Percentiles rank a stretch among this genome's conserved stretches.
Evolutionary conservation across 306 rosid genomes (phyloP).

Genomic region (Begonia peltatifolia): DNA sequence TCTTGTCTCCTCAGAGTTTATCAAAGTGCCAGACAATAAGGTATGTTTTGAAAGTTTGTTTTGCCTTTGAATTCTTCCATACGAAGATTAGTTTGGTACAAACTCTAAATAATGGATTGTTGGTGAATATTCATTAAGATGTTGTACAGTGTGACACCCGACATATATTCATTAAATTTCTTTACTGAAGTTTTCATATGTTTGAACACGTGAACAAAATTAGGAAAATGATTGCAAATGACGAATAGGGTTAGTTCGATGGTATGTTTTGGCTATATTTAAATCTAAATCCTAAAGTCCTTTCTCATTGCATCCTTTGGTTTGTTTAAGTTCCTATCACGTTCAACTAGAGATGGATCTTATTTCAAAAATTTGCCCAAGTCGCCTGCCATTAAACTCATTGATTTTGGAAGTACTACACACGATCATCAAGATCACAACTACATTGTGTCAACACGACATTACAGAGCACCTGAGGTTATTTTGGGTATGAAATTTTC

Average conservation of each 20-base stretch:
- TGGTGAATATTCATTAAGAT: too few species aligned
- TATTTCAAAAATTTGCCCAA: constrained; percentile 34
- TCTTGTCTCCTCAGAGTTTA: constrained; percentile 13
- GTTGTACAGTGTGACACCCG: too few species aligned
- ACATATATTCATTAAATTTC: neutral
- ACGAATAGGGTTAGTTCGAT: too few species aligned
- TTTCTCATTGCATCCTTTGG: constrained; percentile 29
- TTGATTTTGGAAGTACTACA: constrained; percentile 41
- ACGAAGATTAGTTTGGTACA: too few species aligned
- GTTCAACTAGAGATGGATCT: constrained; percentile 18
- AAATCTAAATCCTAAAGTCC: constrained; percentile 38
- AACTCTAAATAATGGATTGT: too few species aligned
- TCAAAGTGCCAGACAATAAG: constrained; percentile 35
- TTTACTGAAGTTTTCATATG: too few species aligned
- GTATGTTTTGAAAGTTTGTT: constrained; percentile 8
- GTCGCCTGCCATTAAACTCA: constrained; percentile 37
- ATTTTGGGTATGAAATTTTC: constrained; percentile 29
- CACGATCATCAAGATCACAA: constrained; percentile 37
- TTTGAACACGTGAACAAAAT: neutral
- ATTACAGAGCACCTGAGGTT: constrained; percentile 43
- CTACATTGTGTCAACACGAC: constrained; percentile 39
- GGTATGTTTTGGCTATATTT: too few species aligned
- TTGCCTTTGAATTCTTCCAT: too few species aligned
- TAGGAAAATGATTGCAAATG: neutral
- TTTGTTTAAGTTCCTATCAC: neutral